A percentile compares a stretch with the other conserved stretches of the same genome.
These are phyloP conservation scores for Trichoderma guizhouense DNA, from an alignment of 2,329 filamentous ascomycete genomes.

Conservation along the genomic window DNA sequence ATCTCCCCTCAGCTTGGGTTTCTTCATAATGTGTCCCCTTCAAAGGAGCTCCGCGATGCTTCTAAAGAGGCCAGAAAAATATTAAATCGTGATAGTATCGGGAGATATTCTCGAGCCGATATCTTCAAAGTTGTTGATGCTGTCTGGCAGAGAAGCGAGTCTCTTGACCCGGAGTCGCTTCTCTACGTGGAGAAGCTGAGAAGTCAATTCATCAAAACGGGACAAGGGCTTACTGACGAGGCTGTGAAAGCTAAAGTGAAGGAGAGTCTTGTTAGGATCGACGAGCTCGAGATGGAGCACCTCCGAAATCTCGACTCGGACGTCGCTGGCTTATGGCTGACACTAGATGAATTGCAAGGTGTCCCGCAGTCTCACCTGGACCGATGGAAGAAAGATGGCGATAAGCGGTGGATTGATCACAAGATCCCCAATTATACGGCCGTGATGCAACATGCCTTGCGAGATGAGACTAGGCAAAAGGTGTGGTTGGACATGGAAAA, in stretches of 20 bases:
- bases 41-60: constrained; percentile 63
- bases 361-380: constrained; percentile 67
- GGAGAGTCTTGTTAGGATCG: not conserved
- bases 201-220: not conserved
- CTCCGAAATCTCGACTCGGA: constrained; percentile 70
- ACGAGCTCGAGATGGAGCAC: constrained; percentile 5
- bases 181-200: constrained; percentile 2
- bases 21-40: constrained; percentile 69
- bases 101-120: constrained; percentile 71
- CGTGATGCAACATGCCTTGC: constrained; percentile 4
- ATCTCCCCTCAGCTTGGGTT: constrained; percentile 64
- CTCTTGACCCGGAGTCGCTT: not conserved
- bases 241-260: not conserved
- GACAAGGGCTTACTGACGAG: constrained; percentile 1
- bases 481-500: constrained; percentile 72
- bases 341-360: constrained; percentile 62
- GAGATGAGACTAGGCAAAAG: constrained; percentile 52
- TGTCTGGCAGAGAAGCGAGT: constrained; percentile 30
- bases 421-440: constrained; percentile 14
- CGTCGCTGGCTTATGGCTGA: constrained; percentile 69
- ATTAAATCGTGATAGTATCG: constrained; percentile 68
- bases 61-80: constrained; percentile 68
- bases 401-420: constrained; percentile 12
- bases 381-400: constrained; percentile 24
- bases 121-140: constrained; percentile 60